Base-by-base conservation (phyloP, 306 rosid genomes). In the Erythrophleum fordii region DNA sequence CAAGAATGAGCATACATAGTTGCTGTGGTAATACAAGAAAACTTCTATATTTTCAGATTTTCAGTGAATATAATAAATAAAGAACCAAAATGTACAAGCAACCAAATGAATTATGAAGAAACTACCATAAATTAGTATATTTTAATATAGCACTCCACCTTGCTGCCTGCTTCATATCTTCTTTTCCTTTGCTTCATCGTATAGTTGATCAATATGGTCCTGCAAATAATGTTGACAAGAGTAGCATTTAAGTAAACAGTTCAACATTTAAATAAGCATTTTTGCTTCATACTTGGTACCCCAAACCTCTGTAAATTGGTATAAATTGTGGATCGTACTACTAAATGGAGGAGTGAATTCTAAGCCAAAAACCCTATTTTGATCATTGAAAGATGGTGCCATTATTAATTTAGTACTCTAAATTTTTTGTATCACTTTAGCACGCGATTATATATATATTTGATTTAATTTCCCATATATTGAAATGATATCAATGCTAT, bases 181-280 rank as follows among this genome's bases (percentile, higher is more conserved):
- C 75, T 83, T 81, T 52, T 83, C 88, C 85, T 91, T 93, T 68
- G 88, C 96, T 83, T 95, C 97, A 56, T 65, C 69, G 80, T 93
- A 91, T 42, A 95, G 72, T 70, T 84, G 79, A 79, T 90, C 99
- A 29, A 93, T 75, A 6, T 62, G 83, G 18, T 90, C 91, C 97
- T 95, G 92, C 80, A 80, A 64, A 85, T 74, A 37, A 62, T 45
- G 59, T 73, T 74, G 6, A 22, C 9, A 44, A 18, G 9, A 16
- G 44, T 53, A 51, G 66, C n/a, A 1, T 66, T 72, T 11, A 25
- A 46, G 56, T 22, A 22, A 76, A 64, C n/a, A 71, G 61, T 56
- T 37, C 22, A 76, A 72, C n/a, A 56, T 53, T 7, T 17, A 8
- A 35, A 28, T 39, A 20, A 17, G 37, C 12, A 67, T 53, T 46